Base-by-base conservation (phyloP, 306 rosid species). In the Prunus davidiana region DNA sequence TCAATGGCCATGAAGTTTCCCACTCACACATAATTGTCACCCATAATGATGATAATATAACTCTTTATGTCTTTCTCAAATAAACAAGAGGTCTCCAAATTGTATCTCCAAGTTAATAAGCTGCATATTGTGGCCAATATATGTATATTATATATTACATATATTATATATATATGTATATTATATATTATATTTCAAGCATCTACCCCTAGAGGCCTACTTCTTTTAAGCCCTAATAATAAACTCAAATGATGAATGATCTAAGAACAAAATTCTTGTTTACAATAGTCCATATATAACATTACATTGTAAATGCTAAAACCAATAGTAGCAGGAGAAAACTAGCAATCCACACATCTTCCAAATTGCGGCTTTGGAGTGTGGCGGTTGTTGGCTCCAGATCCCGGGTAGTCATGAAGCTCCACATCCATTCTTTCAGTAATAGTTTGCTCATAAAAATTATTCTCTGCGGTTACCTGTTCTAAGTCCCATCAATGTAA, bases 341-440 rank as follows among this genome's bases (percentile, higher is more conserved):
- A 38, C 76, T 77, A 84, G 82, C 83, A 86, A 70, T 81, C 82
- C 64, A 8, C 49, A 45, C 91, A 78, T 81, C 76, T 76, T 54
- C 28, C 84, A 49, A 64, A 64, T 77, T 85, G 84, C 45, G 93
- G 87, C 82, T 55, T 86, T 71, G 98, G 98, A 78, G 95, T 95
- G 87, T 95, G 98, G 76, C 93, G 97, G 78, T 87, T 83, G 76
- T 92, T 95, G 58, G 98, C 86, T 18, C 92, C 97, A 2, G 91
- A 81, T 74, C 97, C 92, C 18, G 92, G 75, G 78, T 92, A 95
- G 76, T 95, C 98, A 73, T 86, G 83, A 8, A 95, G 90, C 78
- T 86, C 97, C 76, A 89, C 69, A 69, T 51, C 91, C 97, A 90
- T 86, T 74, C 93, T 92, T 78, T 80, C 87, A 14, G 20, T 50